Evolutionary conservation across 2,329 filamentous ascomycete species (phyloP), one percentile per base, ranked within the genome.

Genomic region (Pseudogymnoascus sp.): DNA sequence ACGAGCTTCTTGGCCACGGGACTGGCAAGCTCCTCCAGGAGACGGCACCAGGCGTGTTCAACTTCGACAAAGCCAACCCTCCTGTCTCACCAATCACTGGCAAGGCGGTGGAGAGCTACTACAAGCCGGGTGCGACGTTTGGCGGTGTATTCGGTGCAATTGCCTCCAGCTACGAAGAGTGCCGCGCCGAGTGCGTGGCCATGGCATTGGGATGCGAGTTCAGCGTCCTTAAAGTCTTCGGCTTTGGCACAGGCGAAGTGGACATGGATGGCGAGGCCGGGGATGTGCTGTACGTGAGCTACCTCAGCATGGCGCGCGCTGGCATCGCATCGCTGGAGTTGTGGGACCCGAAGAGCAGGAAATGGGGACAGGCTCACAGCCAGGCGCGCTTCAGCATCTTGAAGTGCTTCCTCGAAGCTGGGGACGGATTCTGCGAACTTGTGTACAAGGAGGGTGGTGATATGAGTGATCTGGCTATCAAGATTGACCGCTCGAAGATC

Each of bases 101-200:
- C 63, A 87, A 93, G 74, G 89, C 89, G 1, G 80, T 97, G 57
- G 84, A 83, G 2, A 90, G 88, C 1, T 97, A 89, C 86, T 97
- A 97, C 78, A 96, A 94, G 75, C 91, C 91, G 2, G 92, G 92
- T 2, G 90, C 97, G 75, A 97, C 93, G 0, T 97, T 92, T 92
- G 89, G 90, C 61, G 91, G 87, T 4, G 90, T 96, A 0, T 97
- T 97, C 70, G 92, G 92, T 25, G 85, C 89, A 63, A 85, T 95
- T 65, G 91, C 92, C 37, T 90, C 88, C 3, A 90, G 87, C 14
- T 97, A 96, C 70, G 93, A 97, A 75, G 93, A 97, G 75, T 97
- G 93, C 73, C 86, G 93, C 61, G 93, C 93, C 4, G 93, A 97
- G 73, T 89, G 92, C 69, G 92, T 97, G 9, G 93, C 92, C 59